Percentiles rank a stretch among this genome's conserved stretches.
phyloP scores from a whole-genome alignment of 140 eudicot species.

The Cichorium intybus region DNA sequence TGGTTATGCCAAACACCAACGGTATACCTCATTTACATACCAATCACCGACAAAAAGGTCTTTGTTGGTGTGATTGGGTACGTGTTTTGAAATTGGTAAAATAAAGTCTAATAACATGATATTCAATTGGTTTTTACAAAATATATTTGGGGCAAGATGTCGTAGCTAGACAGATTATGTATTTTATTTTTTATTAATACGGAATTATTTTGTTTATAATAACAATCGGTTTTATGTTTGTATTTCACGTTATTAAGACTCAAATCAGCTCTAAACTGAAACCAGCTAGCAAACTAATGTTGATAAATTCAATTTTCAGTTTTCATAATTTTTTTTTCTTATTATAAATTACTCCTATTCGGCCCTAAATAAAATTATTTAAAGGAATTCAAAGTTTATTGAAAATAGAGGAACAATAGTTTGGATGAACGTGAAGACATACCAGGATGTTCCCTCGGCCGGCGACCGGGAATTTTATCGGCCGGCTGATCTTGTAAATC shows the following conservation, averaged over 20 bases:
- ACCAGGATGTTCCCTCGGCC: slow-evolving; percentile 73
- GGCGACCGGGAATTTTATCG: slow-evolving; percentile 51
- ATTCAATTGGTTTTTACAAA: too few species aligned
- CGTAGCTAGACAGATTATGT: neutral
- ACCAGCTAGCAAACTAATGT: too few species aligned
- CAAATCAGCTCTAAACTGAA: too few species aligned
- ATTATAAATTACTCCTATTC: too few species aligned
- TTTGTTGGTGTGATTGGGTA: neutral
- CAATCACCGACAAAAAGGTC: neutral
- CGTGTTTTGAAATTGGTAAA: slow-evolving; percentile 6
- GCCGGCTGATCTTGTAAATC: slow-evolving; percentile 71
- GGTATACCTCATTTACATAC: slow-evolving; percentile 12
- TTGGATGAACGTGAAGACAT: slow-evolving; percentile 3
- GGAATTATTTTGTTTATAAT: too few species aligned
- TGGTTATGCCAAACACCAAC: slow-evolving; percentile 29
- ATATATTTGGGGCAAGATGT: neutral
- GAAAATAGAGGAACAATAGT: neutral
- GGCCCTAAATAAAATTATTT: too few species aligned
- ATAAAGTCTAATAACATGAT: neutral
- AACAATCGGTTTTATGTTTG: too few species aligned
- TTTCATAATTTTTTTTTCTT: too few species aligned
- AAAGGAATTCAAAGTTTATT: neutral
- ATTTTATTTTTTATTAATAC: too few species aligned
- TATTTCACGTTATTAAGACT: too few species aligned
- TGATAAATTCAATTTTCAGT: too few species aligned